Base-by-base conservation (phyloP, 371 early-diverging fungal species). In the Neoconidiobolus thromboides region DNA sequence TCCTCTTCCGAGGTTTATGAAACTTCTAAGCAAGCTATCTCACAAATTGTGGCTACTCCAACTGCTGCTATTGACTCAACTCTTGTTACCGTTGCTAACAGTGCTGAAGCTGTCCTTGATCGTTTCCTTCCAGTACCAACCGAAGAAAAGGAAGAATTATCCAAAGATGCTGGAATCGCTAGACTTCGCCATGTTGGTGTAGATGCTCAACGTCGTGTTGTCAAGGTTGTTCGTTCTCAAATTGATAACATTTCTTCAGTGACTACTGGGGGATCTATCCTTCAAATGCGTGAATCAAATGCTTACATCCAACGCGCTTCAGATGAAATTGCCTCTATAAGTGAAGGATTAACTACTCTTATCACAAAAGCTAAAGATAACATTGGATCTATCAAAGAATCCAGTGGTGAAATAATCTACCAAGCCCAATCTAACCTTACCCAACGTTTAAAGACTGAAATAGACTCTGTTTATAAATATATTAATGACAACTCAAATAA, bases 1-100 rank as follows among this genome's bases (percentile, higher is more conserved):
- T 79, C 78, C 10, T 40, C 57, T 10, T 43, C 44, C n/a, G 7
- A 40, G 7, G 57, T 57, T 36, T 43, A n/a, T 44, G 44, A 57
- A 36, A 41, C 5, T 7, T 40, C 41, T 7, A 42, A 44, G n/a
- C 3, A 57, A 2, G 55, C 40, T 5, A 57, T 57, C 47, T 57
- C 57, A 9, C 6, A 41, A 3, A 43, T 57, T 5, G 57, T 57
- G 0, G 57, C 43, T 2, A 40, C 55, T 10, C 57, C 57, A 10
- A 41, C 41, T 6, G n/a, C 9, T 36, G 41, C 57, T 36, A 12
- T 57, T 36, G 7, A 41, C 7, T 40, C 41, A 3, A 57, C 43
- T 37, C 10, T 57, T 14, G n/a, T 26, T 6, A 9, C 9, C 6
- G 44, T 43, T 37, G 43, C 43, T 14, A 43, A 12, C 42, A 57